Base-by-base conservation (phyloP, 768 basidiomycete species). In the Leucosporidium yakuticum region DNA sequence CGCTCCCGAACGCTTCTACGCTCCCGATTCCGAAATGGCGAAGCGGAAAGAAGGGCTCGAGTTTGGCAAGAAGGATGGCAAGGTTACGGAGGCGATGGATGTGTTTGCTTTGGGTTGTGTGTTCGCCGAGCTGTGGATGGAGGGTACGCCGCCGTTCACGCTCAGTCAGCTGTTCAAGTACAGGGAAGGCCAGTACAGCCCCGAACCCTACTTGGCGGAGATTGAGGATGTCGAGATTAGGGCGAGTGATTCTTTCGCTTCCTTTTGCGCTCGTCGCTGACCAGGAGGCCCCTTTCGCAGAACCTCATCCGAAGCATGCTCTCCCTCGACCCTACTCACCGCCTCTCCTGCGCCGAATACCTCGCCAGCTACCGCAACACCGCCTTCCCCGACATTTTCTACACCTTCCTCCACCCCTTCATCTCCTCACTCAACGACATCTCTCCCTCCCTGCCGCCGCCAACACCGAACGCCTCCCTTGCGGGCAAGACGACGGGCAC, bases 151-250 rank as follows among this genome's bases (percentile, higher is more conserved):
- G 4, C 82, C 96, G 62, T 98, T 98, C 81, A 91, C 89, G 0
- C 83, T 99, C 59, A 92, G 91, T 77, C 94, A 97, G 76, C 80
- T 99, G 64, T 97, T 90, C 83, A 92, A 93, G 78, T 99, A 94
- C 75, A 81, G 92, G 48, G 87, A 90, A 70, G 91, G 91, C 11
- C 89, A 92, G 74, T 84, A 88, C 66, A 69, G 66, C 51, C 55
- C 70, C 4, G 86, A 82, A 62, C 78, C 81, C 0, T 85, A 88
- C 55, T 79, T 99, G 17, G 81, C 83, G 31, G 81, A 83, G 49
- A 88, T 98, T 59, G 90, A 89, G 31, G 93, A 97, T 73, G 83
- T 83, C 31, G 86, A 86, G 59, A 86, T 98, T 62, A 83, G 86
- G 77, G 95, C 94, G 78, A 73, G 87, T 84, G 75, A 9, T 5